phyloP scores from a whole-genome alignment of 257 asterid genomes.

The Sherardia arvensis region DNA sequence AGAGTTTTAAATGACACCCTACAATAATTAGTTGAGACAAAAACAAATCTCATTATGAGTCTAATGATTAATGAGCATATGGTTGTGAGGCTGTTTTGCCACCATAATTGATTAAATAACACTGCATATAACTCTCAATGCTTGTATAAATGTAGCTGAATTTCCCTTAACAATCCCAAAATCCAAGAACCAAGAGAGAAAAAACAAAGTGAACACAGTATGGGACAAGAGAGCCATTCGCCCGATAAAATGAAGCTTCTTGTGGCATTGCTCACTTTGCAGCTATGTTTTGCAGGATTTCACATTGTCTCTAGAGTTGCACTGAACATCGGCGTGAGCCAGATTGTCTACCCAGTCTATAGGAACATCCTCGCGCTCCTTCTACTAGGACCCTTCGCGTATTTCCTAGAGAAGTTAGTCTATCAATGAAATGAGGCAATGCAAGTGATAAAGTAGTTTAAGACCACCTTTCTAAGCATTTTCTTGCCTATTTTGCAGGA shows the following conservation, averaged over 20 bases:
- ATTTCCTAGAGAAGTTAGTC: conserved; percentile 65
- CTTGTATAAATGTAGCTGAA: conserved; percentile 1
- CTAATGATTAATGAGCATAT: conserved; percentile 51
- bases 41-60: conserved; percentile 24
- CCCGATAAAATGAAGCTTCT: conserved; percentile 57
- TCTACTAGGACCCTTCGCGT: conserved; percentile 70
- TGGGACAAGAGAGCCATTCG: conserved; percentile 35
- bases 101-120: conserved; percentile 10
- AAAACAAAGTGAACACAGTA: conserved; percentile 10
- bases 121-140: background rate
- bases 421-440: background rate
- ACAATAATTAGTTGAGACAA: conserved; percentile 15
- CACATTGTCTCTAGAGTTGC: conserved; percentile 86
- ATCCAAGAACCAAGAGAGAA: conserved; percentile 2
- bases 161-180: background rate
- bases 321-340: conserved; percentile 79
- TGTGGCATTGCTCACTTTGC: conserved; percentile 54
- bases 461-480: background rate
- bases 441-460: background rate
- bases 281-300: conserved; percentile 77
- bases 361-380: conserved; percentile 67
- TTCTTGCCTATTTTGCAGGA: conserved; percentile 32
- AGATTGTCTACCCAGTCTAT: conserved; percentile 74
- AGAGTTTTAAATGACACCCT: background rate
- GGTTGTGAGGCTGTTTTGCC: conserved; percentile 18